Conservation (phyloP, 495 filamentous ascomycete genomes). For the Hamigera avellanea region DNA sequence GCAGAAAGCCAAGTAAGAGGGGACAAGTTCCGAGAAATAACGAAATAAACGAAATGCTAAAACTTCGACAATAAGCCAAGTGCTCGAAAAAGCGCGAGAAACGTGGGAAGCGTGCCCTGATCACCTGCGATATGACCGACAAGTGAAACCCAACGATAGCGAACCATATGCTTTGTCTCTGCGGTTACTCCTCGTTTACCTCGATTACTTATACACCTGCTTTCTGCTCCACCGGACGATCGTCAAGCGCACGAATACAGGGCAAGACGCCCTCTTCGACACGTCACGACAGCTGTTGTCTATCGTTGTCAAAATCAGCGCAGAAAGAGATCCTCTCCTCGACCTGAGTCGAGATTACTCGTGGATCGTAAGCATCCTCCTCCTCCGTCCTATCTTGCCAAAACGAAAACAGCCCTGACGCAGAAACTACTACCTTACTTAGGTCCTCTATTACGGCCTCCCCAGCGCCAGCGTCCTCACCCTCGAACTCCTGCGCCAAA, state of each 20-base stretch:
- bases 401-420: too few relatives aligned
- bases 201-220: slow-evolving; percentile 43
- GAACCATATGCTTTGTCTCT: slow-evolving; percentile 13
- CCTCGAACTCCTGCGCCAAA: slow-evolving; percentile 49
- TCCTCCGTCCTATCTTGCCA: background rate
- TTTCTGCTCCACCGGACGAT: slow-evolving; percentile 49
- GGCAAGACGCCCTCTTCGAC: slow-evolving; percentile 38
- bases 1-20: slow-evolving; percentile 34
- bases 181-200: slow-evolving; percentile 23
- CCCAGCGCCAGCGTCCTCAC: slow-evolving; percentile 48
- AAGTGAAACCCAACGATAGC: slow-evolving; percentile 17
- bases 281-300: slow-evolving; percentile 41
- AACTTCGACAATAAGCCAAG: too few relatives aligned
- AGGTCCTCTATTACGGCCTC: slow-evolving; percentile 44
- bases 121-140: slow-evolving; percentile 23
- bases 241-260: slow-evolving; percentile 37
- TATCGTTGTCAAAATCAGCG: slow-evolving; percentile 33
- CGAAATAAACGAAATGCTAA: too few relatives aligned
- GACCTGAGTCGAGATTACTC: slow-evolving; percentile 41
- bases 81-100: slow-evolving; percentile 19
- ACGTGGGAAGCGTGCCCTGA: slow-evolving; percentile 22
- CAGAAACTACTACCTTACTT: background rate
- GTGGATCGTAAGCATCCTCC: slow-evolving; percentile 39
- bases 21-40: too few relatives aligned
- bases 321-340: slow-evolving; percentile 33